Evolutionary conservation across 169 alveolate genomes (phyloP).

Genomic region (Blepharisma undulans): DNA sequence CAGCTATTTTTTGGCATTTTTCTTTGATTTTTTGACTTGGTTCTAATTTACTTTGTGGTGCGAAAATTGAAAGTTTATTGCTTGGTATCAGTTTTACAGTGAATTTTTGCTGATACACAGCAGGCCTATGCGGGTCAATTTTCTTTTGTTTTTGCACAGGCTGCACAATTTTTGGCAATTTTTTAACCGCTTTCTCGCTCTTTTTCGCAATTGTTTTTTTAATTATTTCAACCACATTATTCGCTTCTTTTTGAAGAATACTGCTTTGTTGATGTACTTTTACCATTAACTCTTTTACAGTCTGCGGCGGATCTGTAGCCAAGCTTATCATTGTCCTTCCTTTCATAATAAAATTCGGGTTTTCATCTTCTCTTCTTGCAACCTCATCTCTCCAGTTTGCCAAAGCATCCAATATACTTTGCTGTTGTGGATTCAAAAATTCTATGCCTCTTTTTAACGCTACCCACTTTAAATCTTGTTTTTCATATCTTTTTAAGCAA

Average conservation of each 20-base stretch:
- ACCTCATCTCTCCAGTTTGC: slow-evolving; percentile 67
- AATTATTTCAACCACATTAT: background rate
- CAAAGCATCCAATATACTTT: slow-evolving; percentile 46
- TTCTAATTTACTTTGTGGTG: background rate
- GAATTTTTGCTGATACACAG: background rate
- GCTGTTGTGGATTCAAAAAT: slow-evolving; percentile 35
- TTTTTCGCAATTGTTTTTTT: background rate
- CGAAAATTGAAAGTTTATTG: background rate
- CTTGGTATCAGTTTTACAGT: background rate
- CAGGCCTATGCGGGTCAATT: background rate
- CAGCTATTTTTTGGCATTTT: slow-evolving; percentile 4
- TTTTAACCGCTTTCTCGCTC: background rate
- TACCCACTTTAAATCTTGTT: slow-evolving; percentile 60
- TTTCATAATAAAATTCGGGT: slow-evolving; percentile 59
- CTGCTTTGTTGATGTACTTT: background rate
- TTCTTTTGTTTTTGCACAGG: background rate
- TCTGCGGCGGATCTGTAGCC: background rate
- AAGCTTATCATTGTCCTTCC: background rate
- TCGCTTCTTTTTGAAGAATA: background rate
- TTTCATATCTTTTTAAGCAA: slow-evolving; percentile 56
- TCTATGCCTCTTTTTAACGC: slow-evolving; percentile 40
- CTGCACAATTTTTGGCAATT: background rate
- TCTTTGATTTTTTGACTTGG: background rate
- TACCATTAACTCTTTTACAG: background rate
- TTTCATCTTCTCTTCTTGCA: slow-evolving; percentile 71